Conservation (phyloP, 768 basidiomycete species). For the Tulasnella sp. region DNA sequence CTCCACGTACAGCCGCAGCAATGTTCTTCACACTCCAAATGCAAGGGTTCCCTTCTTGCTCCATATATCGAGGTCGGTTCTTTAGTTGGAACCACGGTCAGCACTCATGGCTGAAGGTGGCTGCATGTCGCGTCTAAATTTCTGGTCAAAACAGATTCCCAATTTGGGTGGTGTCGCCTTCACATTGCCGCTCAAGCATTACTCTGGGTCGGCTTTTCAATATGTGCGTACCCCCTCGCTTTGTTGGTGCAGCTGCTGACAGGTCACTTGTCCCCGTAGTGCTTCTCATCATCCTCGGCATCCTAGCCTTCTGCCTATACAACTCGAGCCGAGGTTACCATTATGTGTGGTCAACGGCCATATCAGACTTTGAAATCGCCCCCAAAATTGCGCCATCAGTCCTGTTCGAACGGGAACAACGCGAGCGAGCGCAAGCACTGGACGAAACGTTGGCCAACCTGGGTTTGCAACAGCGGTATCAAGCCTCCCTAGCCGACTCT, state of each 20-base stretch:
- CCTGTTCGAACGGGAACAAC: neutral
- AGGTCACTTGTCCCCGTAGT: neutral
- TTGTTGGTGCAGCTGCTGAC: neutral
- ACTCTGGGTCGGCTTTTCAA: slow-evolving; percentile 10
- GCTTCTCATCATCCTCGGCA: neutral
- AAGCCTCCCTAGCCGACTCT: neutral
- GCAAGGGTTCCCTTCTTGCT: slow-evolving; percentile 10
- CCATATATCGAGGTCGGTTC: neutral
- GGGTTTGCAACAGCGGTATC: slow-evolving; percentile 4
- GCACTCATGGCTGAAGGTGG: neutral
- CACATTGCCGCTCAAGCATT: neutral
- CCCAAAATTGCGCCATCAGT: neutral
- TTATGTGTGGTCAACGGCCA: slow-evolving; percentile 5
- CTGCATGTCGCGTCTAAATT: neutral
- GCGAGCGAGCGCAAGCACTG: neutral
- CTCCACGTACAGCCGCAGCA: slow-evolving; percentile 3
- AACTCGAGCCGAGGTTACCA: neutral
- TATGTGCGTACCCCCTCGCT: neutral
- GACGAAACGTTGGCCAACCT: neutral
- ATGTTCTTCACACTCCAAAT: slow-evolving; percentile 10
- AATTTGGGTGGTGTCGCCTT: slow-evolving; percentile 7
- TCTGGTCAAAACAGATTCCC: neutral
- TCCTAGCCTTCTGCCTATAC: neutral
- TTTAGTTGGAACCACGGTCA: slow-evolving; percentile 15
- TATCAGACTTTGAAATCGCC: slow-evolving; percentile 8